Percentiles rank a stretch among this genome's conserved stretches.
phyloP scores from a whole-genome alignment of 164 flowering plant species.

The Kalanchoe fedtschenkoi region DNA sequence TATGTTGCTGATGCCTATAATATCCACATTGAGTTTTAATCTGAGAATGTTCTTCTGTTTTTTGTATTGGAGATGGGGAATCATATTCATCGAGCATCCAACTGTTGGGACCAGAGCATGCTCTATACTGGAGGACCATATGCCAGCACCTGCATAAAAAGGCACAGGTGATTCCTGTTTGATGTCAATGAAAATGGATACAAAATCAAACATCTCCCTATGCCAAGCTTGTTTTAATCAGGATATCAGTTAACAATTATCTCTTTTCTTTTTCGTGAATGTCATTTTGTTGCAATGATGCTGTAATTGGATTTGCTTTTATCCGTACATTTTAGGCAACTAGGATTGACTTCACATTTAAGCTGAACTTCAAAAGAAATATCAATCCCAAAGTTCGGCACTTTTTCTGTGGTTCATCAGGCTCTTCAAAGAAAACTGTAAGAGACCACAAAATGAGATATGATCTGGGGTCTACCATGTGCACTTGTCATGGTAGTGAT shows the following conservation, averaged over 20 bases:
- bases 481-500: background rate
- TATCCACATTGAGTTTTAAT: background rate
- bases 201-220: background rate
- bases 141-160: conserved; percentile 63
- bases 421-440: too few relatives aligned
- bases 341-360: background rate
- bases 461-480: background rate
- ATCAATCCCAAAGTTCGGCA: too few relatives aligned
- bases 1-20: background rate
- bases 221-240: background rate
- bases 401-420: too few relatives aligned
- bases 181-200: background rate
- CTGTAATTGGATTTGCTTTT: background rate
- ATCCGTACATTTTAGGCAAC: background rate
- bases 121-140: conserved; percentile 75
- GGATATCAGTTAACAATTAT: background rate
- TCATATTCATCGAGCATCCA: conserved; percentile 21
- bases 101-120: conserved; percentile 79
- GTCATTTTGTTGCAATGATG: too few relatives aligned
- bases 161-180: conserved; percentile 58
- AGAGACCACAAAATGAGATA: too few relatives aligned
- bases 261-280: background rate
- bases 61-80: conserved; percentile 17
- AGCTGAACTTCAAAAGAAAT: background rate
- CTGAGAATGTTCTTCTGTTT: background rate